phyloP scores from a whole-genome alignment of 805 yeast genomes.

The Wickerhamiella allomyrinae region DNA sequence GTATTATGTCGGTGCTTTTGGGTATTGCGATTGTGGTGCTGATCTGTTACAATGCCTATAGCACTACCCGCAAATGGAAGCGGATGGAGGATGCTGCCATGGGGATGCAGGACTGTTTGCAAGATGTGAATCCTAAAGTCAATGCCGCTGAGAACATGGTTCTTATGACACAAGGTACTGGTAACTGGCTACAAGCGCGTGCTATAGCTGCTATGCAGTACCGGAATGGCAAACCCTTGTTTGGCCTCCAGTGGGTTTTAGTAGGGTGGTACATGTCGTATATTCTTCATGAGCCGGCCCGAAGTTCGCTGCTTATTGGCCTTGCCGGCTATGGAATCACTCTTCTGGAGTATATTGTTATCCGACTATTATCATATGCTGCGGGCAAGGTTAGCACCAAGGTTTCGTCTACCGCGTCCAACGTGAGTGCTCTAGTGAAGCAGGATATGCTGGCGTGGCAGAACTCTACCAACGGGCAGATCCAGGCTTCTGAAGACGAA shows the following conservation, averaged over 20 bases:
- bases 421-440: constrained; percentile 10
- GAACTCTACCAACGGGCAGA: constrained; percentile 38
- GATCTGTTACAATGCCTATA: constrained; percentile 5
- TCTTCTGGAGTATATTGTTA: constrained; percentile 37
- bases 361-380: constrained; percentile 5
- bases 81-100: constrained; percentile 6
- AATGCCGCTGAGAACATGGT: neutral
- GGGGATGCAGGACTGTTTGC: constrained; percentile 3
- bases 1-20: constrained; percentile 6
- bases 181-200: neutral
- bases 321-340: constrained; percentile 42
- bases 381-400: constrained; percentile 6
- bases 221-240: neutral
- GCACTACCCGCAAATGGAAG: constrained; percentile 6
- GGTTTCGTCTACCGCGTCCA: constrained; percentile 9
- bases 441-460: constrained; percentile 32
- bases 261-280: constrained; percentile 35
- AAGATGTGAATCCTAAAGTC: too few species aligned
- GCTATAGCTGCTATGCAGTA: neutral
- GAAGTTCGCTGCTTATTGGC: constrained; percentile 38
- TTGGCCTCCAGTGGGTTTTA: neutral
- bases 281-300: constrained; percentile 38
- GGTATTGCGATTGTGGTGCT: constrained; percentile 5
- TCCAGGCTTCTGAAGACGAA: constrained; percentile 33
- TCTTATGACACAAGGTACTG: neutral